Evolutionary conservation across 192 early-diverging fungal genomes (phyloP).

Genomic region (Coemansia sp.): DNA sequence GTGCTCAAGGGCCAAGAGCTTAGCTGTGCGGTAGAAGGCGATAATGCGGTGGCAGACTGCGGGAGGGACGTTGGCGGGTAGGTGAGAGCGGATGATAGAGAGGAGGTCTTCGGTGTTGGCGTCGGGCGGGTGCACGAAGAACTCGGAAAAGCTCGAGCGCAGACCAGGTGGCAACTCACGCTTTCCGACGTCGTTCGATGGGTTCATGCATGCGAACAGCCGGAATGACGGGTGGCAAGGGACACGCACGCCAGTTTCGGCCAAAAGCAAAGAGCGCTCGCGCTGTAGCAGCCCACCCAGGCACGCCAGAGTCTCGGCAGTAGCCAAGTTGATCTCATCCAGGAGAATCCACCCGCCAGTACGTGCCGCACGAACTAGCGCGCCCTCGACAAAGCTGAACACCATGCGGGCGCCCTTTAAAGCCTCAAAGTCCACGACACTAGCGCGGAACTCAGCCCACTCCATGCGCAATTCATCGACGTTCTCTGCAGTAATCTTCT

Average conservation of each 20-base stretch:
- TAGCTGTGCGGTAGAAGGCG: constrained; percentile 78
- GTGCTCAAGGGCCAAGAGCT: constrained; percentile 68
- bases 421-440: constrained; percentile 67
- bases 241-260: constrained; percentile 92
- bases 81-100: constrained; percentile 77
- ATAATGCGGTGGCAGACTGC: constrained; percentile 62
- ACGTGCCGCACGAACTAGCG: constrained; percentile 84
- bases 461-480: constrained; percentile 54
- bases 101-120: constrained; percentile 75
- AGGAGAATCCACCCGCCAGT: constrained; percentile 95
- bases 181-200: constrained; percentile 97
- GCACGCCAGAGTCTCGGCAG: constrained; percentile 93
- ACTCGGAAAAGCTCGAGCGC: constrained; percentile 91
- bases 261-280: constrained; percentile 80
- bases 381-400: constrained; percentile 94
- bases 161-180: constrained; percentile 91
- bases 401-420: constrained; percentile 65
- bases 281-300: constrained; percentile 87
- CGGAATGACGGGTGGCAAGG: constrained; percentile 90
- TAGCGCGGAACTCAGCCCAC: constrained; percentile 75
- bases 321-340: constrained; percentile 97
- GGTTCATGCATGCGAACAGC: constrained; percentile 99
- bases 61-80: constrained; percentile 55
- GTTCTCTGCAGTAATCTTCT: constrained; percentile 35
- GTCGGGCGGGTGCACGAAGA: constrained; percentile 94